phyloP scores from a whole-genome alignment of 768 basidiomycete genomes.

The Leccinum ochraceum region DNA sequence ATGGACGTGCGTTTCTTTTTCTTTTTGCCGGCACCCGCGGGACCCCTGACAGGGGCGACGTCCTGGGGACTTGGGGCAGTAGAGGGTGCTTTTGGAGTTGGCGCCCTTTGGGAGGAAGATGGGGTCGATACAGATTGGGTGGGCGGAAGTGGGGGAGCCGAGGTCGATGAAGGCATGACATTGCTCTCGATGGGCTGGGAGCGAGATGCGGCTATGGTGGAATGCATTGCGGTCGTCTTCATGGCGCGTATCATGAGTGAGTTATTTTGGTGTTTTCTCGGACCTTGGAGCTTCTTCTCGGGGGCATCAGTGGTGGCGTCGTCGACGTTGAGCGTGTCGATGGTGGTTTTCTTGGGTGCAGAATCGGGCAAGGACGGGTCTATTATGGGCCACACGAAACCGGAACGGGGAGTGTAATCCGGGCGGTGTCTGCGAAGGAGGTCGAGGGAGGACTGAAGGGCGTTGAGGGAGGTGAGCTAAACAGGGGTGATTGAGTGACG shows the following conservation, averaged over 20 bases:
- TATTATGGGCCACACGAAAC: conserved; percentile 83
- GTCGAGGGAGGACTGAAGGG: conserved; percentile 76
- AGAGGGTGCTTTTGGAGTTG: conserved; percentile 35
- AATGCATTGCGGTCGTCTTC: conserved; percentile 74
- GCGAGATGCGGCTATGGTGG: conserved; percentile 52
- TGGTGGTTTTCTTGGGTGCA: conserved; percentile 40
- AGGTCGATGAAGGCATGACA: conserved; percentile 21
- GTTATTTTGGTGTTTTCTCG: conserved; percentile 66
- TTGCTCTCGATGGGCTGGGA: conserved; percentile 34
- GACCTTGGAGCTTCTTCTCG: conserved; percentile 30
- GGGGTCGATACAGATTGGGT: conserved; percentile 35
- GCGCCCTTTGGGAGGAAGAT: conserved; percentile 30
- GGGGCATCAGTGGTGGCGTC: conserved; percentile 19
- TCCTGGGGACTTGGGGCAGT: conserved; percentile 48
- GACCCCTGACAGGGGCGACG: conserved; percentile 42
- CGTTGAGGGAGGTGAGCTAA: conserved; percentile 68
- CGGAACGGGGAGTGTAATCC: conserved; percentile 80
- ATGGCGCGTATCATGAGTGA: conserved; percentile 74
- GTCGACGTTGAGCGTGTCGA: conserved; percentile 30
- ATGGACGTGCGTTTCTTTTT: conserved; percentile 68
- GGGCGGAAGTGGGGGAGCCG: conserved; percentile 27
- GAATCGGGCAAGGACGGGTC: conserved; percentile 51
- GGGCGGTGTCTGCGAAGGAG: conserved; percentile 73
- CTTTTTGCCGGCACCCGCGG: conserved; percentile 60
- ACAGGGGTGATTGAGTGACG: conserved; percentile 1